phyloP scores from a whole-genome alignment of 2,329 filamentous ascomycete species.

The Fusarium buharicum region DNA sequence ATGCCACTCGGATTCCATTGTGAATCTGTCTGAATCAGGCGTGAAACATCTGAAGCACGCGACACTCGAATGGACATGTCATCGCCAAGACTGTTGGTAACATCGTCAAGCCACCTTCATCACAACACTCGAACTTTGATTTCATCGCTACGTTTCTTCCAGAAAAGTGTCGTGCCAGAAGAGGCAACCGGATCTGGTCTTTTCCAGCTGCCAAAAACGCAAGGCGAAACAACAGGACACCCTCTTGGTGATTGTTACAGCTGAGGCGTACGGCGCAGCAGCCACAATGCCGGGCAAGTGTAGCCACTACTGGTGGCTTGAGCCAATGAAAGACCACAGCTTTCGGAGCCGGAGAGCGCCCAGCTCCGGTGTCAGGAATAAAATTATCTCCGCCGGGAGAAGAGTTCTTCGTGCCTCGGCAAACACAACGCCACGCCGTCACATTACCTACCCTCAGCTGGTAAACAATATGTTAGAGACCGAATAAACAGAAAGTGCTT shows the following conservation, averaged over 20 bases:
- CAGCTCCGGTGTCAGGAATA: constrained; percentile 4
- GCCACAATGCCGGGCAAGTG: background rate
- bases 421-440: background rate
- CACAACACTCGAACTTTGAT: background rate
- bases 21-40: background rate
- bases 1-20: background rate
- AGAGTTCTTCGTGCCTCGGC: constrained; percentile 11
- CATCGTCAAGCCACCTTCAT: constrained; percentile 4
- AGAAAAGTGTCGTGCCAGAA: background rate
- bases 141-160: background rate
- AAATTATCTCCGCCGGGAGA: background rate
- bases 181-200: background rate
- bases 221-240: background rate
- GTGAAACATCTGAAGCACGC: background rate
- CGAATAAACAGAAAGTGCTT: background rate
- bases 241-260: constrained; percentile 6
- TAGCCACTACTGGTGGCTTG: constrained; percentile 2
- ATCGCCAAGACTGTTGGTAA: constrained; percentile 8
- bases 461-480: background rate
- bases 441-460: background rate
- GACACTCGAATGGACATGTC: constrained; percentile 1
- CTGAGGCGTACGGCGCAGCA: constrained; percentile 18
- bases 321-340: background rate
- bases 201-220: background rate
- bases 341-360: constrained; percentile 28